These are phyloP conservation scores for Teratosphaeriaceae sp. DNA, from an alignment of 2,329 filamentous ascomycete species.

Conservation along the genomic window DNA sequence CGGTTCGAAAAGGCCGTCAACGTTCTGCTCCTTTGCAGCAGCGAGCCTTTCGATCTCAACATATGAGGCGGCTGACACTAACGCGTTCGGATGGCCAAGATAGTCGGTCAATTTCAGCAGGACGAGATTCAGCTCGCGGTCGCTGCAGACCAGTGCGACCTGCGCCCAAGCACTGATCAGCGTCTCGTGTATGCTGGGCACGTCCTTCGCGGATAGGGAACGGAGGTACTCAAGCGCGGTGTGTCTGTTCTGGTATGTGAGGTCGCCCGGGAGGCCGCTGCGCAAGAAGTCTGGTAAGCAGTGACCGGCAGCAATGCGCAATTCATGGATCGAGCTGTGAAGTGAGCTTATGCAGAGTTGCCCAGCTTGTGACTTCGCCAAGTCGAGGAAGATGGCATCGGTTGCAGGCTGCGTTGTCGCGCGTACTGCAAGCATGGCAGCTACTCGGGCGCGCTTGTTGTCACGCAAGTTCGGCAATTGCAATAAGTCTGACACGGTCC, in stretches of 20 bases:
- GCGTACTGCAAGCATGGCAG: slow-evolving; percentile 65
- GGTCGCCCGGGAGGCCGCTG: slow-evolving; percentile 38
- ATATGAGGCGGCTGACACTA: slow-evolving; percentile 75
- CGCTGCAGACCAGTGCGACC: slow-evolving; percentile 65
- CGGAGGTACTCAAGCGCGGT: slow-evolving; percentile 65
- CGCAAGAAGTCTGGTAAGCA: slow-evolving; percentile 53
- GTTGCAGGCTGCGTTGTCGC: slow-evolving; percentile 62
- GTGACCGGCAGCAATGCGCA: slow-evolving; percentile 73
- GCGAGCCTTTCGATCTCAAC: slow-evolving; percentile 73
- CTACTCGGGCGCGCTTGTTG: slow-evolving; percentile 57
- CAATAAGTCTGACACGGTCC: slow-evolving; percentile 21
- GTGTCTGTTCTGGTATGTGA: slow-evolving; percentile 59
- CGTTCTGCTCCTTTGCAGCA: slow-evolving; percentile 54
- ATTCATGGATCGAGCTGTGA: slow-evolving; percentile 75
- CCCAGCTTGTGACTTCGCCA: slow-evolving; percentile 62
- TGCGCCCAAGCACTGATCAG: slow-evolving; percentile 82
- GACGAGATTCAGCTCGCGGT: slow-evolving; percentile 80
- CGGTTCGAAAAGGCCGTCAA: slow-evolving; percentile 59
- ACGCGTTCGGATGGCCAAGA: slow-evolving; percentile 71
- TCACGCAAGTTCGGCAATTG: slow-evolving; percentile 36
- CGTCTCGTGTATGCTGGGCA: slow-evolving; percentile 67
- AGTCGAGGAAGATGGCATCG: slow-evolving; percentile 53
- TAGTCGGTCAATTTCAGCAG: slow-evolving; percentile 80
- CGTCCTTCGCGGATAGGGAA: slow-evolving; percentile 62
- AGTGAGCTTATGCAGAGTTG: slow-evolving; percentile 78